Conservation (phyloP, 2,329 filamentous ascomycete species). For the Colletotrichum karsti region DNA sequence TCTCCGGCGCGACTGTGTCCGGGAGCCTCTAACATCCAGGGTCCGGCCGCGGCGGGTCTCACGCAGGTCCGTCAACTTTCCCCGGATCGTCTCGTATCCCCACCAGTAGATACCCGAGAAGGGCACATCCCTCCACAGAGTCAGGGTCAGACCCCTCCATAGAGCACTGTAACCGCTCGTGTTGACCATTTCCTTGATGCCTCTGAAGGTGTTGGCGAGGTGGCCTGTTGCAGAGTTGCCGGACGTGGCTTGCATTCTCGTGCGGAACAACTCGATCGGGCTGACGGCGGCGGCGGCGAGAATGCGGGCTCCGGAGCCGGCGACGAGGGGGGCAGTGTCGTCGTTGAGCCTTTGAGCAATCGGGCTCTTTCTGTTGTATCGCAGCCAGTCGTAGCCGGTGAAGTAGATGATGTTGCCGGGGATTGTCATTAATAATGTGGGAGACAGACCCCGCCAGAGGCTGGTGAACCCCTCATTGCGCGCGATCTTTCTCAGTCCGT, state of each 20-base stretch:
- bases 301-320: conserved; percentile 80
- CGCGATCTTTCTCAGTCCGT: conserved; percentile 93
- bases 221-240: conserved; percentile 69
- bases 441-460: conserved; percentile 93
- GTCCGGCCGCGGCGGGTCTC: conserved; percentile 56
- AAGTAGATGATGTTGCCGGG: conserved; percentile 99
- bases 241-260: conserved; percentile 84
- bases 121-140: conserved; percentile 95
- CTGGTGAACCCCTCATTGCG: conserved; percentile 88
- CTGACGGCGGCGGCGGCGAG: conserved; percentile 85
- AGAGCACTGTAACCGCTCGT: conserved; percentile 80
- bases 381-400: conserved; percentile 95
- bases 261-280: conserved; percentile 94
- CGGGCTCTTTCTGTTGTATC: conserved; percentile 77
- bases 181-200: conserved; percentile 81
- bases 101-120: conserved; percentile 99
- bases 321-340: conserved; percentile 80
- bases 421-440: conserved; percentile 91
- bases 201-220: conserved; percentile 80
- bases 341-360: conserved; percentile 71
- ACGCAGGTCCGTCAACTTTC: conserved; percentile 74
- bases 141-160: conserved; percentile 90
- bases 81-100: conserved; percentile 89
- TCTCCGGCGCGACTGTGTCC: conserved; percentile 55
- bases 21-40: conserved; percentile 45